A percentile compares a stretch with the other conserved stretches of the same genome.
Conservation (phyloP, 2,329 filamentous ascomycete species). For the Cryphonectria carpinicola region DNA sequence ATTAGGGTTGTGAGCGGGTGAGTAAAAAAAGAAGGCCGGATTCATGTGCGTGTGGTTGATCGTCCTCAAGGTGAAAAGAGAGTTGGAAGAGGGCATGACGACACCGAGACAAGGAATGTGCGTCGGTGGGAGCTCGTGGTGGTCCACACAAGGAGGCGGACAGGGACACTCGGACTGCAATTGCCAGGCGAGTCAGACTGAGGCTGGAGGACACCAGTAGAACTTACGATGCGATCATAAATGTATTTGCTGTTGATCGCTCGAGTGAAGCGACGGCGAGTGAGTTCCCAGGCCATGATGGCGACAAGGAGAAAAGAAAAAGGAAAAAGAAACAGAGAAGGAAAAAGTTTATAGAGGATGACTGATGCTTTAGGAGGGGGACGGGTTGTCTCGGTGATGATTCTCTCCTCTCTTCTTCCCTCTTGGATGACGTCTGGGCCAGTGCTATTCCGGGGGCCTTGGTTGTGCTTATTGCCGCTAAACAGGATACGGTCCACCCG, state of each 20-base stretch:
- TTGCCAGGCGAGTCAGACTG: slow-evolving; percentile 14
- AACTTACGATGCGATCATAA: slow-evolving; percentile 72
- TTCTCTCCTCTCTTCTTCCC: not conserved
- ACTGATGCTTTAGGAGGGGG: not conserved
- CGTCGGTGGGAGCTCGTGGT: slow-evolving; percentile 1
- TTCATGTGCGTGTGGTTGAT: slow-evolving; percentile 4
- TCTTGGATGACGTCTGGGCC: slow-evolving; percentile 7
- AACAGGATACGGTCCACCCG: slow-evolving; percentile 4
- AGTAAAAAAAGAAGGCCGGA: not conserved
- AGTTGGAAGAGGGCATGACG: slow-evolving; percentile 19
- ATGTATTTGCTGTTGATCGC: slow-evolving; percentile 73
- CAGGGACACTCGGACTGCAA: slow-evolving; percentile 12
- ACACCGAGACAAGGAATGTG: slow-evolving; percentile 15
- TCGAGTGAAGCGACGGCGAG: slow-evolving; percentile 64
- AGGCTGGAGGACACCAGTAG: slow-evolving; percentile 18
- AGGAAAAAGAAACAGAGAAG: not conserved
- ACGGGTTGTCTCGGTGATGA: not conserved
- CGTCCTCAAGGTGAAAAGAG: not conserved
- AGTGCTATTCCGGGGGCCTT: not conserved
- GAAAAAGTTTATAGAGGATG: not conserved
- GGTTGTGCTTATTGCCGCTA: slow-evolving; percentile 14
- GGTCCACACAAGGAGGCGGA: slow-evolving; percentile 16
- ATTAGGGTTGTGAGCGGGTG: not conserved
- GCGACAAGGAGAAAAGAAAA: slow-evolving; percentile 6
- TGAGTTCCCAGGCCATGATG: slow-evolving; percentile 64